Evolutionary conservation across 305 asterid species (phyloP).

Genomic region (Ilex paraguariensis): DNA sequence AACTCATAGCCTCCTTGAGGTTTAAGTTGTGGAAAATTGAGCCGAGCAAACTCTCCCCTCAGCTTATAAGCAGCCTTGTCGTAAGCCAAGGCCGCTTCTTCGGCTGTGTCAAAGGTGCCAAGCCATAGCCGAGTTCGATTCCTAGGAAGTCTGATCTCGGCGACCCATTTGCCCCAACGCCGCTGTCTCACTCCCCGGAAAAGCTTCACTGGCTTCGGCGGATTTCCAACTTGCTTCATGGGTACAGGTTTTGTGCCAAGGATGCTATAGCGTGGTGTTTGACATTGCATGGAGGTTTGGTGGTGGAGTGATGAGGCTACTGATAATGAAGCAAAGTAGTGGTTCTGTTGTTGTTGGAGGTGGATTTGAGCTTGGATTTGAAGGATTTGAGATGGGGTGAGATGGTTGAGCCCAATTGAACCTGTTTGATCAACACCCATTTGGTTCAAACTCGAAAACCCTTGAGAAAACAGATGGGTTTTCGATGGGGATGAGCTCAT

Average conservation of each 20-base stretch:
- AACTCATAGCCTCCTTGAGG: conserved; percentile 43
- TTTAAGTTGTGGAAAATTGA: conserved; percentile 65
- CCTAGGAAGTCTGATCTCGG: conserved; percentile 79
- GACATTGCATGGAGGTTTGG: conserved; percentile 8
- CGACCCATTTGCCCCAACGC: conserved; percentile 95
- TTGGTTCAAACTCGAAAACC: conserved; percentile 37
- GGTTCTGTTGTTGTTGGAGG: conserved; percentile 39
- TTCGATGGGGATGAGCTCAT: conserved; percentile 36
- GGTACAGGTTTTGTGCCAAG: conserved; percentile 53
- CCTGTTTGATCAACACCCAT: conserved; percentile 26
- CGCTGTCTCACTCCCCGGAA: conserved; percentile 85
- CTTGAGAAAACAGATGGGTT: conserved; percentile 45
- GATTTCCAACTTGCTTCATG: conserved; percentile 50
- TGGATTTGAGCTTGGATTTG: conserved; percentile 64
- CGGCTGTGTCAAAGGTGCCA: conserved; percentile 85
- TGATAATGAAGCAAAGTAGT: conserved; percentile 8
- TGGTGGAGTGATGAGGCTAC: conserved; percentile 3
- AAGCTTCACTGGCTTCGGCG: conserved; percentile 53
- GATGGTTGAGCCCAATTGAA: conserved; percentile 43
- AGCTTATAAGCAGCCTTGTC: conserved; percentile 83
- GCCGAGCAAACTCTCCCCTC: conserved; percentile 71
- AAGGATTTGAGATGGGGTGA: conserved; percentile 62
- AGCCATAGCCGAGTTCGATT: conserved; percentile 85
- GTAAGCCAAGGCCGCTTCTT: conserved; percentile 77
- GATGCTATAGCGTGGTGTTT: conserved; percentile 21